Base-by-base conservation (phyloP, 148 eudicot genomes). In the Nyssa sinensis region DNA sequence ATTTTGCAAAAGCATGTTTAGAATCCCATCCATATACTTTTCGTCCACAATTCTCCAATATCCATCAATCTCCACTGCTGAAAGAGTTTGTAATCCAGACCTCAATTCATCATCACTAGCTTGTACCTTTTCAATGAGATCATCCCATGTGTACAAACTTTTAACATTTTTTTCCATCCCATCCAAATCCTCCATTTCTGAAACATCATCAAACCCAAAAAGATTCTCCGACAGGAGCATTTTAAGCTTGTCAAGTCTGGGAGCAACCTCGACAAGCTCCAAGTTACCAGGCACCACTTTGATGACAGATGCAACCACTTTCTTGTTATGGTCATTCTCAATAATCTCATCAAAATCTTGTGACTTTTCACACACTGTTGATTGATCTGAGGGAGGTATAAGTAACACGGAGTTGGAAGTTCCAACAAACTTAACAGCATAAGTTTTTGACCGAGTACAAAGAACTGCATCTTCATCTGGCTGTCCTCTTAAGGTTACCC, bases 381-480 rank as follows among this genome's bases (percentile, higher is more conserved):
- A 76, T 34, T 77, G 83, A 62, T 78, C 82, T 49, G 83, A 79
- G 61, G 97, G 96, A 61, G 98, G 98, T 66, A 95, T 80, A 4
- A 95, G 96, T 55, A 92, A 85, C 41, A 85, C 89, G 0, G 97
- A 90, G 64, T 95, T 95, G 77, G 98, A 95, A 33, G 87, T 90
- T 27, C 97, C 97, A 62, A 95, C 98, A 81, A 86, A 95, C 65
- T 95, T 95, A 64, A 95, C 64, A 1, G 88, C 88, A 51, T 89
- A 95, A 37, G 98, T 95, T 86, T 88, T 92, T 60, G 98, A 84
- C 59, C 64, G 62, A 32, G 98, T 95, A 75, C 98, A 92, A 37
- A 95, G 79, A 70, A 95, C 98, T 63, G 91, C 96, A 71, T 95
- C 98, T 80, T 95, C 98, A 78, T 92, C 81, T 2, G 83, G 88